Evolutionary conservation across 805 yeast species (phyloP).

Genomic region (Candida boleticola): DNA sequence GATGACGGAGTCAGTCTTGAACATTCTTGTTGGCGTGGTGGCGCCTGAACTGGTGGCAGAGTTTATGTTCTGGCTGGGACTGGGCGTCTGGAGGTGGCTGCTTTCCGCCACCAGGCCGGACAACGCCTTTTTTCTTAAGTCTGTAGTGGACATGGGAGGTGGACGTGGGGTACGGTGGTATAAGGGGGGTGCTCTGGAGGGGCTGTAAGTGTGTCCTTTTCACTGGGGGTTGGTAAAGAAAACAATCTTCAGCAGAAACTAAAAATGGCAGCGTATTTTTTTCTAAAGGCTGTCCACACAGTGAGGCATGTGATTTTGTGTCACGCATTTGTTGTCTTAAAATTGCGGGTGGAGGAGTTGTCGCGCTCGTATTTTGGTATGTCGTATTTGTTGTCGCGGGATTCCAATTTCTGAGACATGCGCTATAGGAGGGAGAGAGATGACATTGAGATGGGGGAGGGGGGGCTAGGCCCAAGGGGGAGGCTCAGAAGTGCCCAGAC

Average conservation of each 20-base stretch:
- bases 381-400: too few species aligned
- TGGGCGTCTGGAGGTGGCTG: neutral
- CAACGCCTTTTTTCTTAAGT: slow-evolving; percentile 4
- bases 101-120: neutral
- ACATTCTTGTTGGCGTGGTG: slow-evolving; percentile 13
- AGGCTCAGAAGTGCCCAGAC: too few species aligned
- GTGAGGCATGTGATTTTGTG: slow-evolving; percentile 1
- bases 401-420: too few species aligned
- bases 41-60: neutral
- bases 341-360: too few species aligned
- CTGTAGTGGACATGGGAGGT: slow-evolving; percentile 3
- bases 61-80: neutral
- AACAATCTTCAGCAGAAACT: neutral
- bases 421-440: too few species aligned
- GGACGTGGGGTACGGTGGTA: neutral
- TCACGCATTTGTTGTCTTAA: too few species aligned
- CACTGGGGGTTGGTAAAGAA: too few species aligned
- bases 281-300: neutral
- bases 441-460: too few species aligned
- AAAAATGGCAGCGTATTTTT: neutral
- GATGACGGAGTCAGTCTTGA: slow-evolving; percentile 40
- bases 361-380: too few species aligned
- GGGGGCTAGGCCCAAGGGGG: too few species aligned
- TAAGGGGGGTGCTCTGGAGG: too few species aligned
- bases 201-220: too few species aligned